Percentiles rank a stretch among this genome's conserved stretches.
These are phyloP conservation scores for Stevia rebaudiana DNA, from an alignment of 140 eudicot species.

Conservation along the genomic window DNA sequence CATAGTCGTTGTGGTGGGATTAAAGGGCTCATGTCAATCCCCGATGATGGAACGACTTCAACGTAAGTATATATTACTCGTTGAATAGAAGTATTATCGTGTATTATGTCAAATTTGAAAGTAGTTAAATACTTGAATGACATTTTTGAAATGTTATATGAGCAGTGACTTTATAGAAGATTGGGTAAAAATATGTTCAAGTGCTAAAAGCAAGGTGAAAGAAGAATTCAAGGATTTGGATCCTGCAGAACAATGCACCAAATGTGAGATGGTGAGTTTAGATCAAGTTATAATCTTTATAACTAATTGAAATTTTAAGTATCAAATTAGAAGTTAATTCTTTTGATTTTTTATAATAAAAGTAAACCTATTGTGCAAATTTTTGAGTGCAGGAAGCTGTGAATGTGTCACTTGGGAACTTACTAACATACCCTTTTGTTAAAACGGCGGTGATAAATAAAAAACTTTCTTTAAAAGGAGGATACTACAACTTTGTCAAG, in stretches of 20 bases:
- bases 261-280: slow-evolving; percentile 57
- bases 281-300: background rate
- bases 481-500: slow-evolving; percentile 71
- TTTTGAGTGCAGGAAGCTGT: slow-evolving; percentile 68
- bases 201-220: slow-evolving; percentile 61
- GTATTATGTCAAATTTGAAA: background rate
- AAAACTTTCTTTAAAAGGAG: slow-evolving; percentile 51
- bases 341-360: background rate
- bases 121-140: background rate
- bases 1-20: slow-evolving; percentile 96
- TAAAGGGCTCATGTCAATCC: slow-evolving; percentile 90
- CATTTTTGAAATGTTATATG: background rate
- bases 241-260: slow-evolving; percentile 45
- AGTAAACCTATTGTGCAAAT: background rate
- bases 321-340: background rate
- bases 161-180: slow-evolving; percentile 72
- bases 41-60: slow-evolving; percentile 64
- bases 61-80: slow-evolving; percentile 42
- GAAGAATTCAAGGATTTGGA: slow-evolving; percentile 32
- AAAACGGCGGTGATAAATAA: slow-evolving; percentile 48
- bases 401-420: slow-evolving; percentile 67
- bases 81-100: no score
- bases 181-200: slow-evolving; percentile 70
- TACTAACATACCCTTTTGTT: slow-evolving; percentile 73
- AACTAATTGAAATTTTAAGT: background rate